These are phyloP conservation scores for Rutidosis leptorrhynchoides DNA, from an alignment of 129 eudicot genomes.

Conservation along the genomic window DNA sequence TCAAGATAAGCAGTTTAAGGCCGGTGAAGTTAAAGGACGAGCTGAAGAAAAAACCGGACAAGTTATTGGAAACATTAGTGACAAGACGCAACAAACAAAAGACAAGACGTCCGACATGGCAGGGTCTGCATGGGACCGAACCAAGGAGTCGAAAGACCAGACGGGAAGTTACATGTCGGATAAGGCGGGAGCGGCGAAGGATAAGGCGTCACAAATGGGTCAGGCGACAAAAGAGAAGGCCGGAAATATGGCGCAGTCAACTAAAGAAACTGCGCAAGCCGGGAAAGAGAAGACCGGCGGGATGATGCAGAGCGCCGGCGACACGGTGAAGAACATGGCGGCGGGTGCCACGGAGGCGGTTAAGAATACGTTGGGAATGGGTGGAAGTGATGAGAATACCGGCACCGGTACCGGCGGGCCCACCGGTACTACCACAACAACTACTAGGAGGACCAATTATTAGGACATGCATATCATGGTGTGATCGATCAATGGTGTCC, in stretches of 20 bases:
- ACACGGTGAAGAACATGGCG: constrained; percentile 61
- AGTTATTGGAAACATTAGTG: constrained; percentile 34
- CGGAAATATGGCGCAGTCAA: constrained; percentile 41
- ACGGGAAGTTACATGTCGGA: constrained; percentile 51
- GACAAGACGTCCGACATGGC: constrained; percentile 44
- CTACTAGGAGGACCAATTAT: constrained; percentile 17
- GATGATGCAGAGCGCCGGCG: constrained; percentile 45
- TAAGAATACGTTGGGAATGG: constrained; percentile 62
- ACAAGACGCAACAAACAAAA: constrained; percentile 46
- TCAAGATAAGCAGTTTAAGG: constrained; percentile 38
- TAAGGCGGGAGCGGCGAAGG: constrained; percentile 41
- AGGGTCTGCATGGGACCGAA: constrained; percentile 36
- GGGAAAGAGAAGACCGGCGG: constrained; percentile 68
- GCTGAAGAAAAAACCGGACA: constrained; percentile 52
- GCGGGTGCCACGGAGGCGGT: constrained; percentile 59
- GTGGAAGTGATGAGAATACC: constrained; percentile 18
- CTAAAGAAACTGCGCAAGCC: constrained; percentile 52
- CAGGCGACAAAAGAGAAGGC: constrained; percentile 64
- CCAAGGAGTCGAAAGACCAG: constrained; percentile 43
- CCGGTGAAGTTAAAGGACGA: constrained; percentile 66
- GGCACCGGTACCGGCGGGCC: neutral
- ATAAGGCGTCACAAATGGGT: constrained; percentile 43
- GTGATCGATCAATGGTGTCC: neutral
- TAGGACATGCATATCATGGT: neutral
- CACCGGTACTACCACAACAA: neutral